phyloP scores from a whole-genome alignment of 129 eudicot species.

The Tagetes patula region DNA sequence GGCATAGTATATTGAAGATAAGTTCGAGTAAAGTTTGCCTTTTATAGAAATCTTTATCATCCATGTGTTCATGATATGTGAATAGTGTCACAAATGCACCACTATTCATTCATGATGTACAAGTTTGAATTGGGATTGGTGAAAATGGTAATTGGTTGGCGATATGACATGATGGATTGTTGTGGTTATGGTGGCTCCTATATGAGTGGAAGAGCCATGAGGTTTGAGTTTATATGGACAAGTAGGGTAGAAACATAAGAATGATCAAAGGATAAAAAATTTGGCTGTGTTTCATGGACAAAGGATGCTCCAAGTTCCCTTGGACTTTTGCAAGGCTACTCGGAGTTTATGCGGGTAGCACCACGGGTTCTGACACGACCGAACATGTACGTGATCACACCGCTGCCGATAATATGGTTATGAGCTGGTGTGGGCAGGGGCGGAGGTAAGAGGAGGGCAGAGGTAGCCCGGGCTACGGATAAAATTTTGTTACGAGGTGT shows the following conservation, averaged over 20 bases:
- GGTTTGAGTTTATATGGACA: slow-evolving; percentile 22
- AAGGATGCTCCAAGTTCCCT: slow-evolving; percentile 25
- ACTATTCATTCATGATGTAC: slow-evolving; percentile 18
- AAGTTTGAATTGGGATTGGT: slow-evolving; percentile 9
- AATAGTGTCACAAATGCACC: slow-evolving; percentile 11
- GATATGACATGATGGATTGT: slow-evolving; percentile 6
- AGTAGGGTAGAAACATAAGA: slow-evolving; percentile 29
- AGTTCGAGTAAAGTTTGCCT: slow-evolving; percentile 32
- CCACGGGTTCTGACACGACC: too few species aligned
- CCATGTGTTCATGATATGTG: slow-evolving; percentile 27
- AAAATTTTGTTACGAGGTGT: too few species aligned
- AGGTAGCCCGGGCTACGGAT: too few species aligned
- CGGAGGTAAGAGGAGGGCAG: too few species aligned
- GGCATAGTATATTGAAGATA: slow-evolving; percentile 23
- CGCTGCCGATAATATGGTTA: too few species aligned
- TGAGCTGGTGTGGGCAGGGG: too few species aligned
- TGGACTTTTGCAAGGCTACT: slow-evolving; percentile 28
- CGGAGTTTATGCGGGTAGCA: too few species aligned
- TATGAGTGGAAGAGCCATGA: slow-evolving; percentile 27
- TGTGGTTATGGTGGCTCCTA: slow-evolving; percentile 20
- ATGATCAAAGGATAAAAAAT: slow-evolving; percentile 2
- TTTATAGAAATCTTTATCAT: slow-evolving; percentile 29
- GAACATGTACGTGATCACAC: too few species aligned
- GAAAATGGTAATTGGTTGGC: slow-evolving; percentile 25
- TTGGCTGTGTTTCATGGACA: slow-evolving; percentile 49